These are phyloP conservation scores for Cardamine occulta DNA, from an alignment of 345 rosid genomes.

Conservation along the genomic window DNA sequence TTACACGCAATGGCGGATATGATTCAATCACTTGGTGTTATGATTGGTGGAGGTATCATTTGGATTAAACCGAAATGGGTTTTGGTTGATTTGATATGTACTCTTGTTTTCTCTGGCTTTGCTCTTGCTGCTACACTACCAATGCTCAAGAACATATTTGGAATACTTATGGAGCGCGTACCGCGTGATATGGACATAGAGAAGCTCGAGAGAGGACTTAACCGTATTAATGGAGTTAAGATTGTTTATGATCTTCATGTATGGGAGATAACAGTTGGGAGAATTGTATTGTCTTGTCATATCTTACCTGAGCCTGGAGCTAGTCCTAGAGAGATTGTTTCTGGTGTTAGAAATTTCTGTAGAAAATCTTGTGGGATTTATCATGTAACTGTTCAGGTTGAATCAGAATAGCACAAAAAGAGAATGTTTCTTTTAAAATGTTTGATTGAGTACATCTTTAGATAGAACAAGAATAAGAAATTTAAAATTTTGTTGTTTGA, in stretches of 20 bases:
- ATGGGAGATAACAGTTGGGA: slow-evolving; percentile 79
- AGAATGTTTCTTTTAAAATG: not conserved
- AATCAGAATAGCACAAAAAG: slow-evolving; percentile 43
- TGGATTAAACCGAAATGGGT: slow-evolving; percentile 71
- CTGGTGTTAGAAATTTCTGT: slow-evolving; percentile 59
- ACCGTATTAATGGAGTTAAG: slow-evolving; percentile 56
- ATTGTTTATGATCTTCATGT: slow-evolving; percentile 73
- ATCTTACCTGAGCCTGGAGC: slow-evolving; percentile 57
- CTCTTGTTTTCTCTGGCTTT: slow-evolving; percentile 64
- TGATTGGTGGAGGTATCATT: slow-evolving; percentile 74
- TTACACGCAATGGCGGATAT: slow-evolving; percentile 74
- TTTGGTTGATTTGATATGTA: slow-evolving; percentile 69
- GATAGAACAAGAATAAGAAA: not conserved
- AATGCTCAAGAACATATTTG: slow-evolving; percentile 60
- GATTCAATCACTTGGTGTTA: slow-evolving; percentile 78
- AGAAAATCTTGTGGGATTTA: slow-evolving; percentile 55
- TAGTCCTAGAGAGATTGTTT: slow-evolving; percentile 52
- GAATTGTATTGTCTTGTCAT: slow-evolving; percentile 72
- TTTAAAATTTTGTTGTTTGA: not conserved
- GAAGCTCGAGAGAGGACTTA: slow-evolving; percentile 55
- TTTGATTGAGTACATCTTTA: not conserved
- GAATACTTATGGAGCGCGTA: slow-evolving; percentile 69
- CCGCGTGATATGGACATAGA: slow-evolving; percentile 58
- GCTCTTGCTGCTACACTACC: slow-evolving; percentile 62
- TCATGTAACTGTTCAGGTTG: slow-evolving; percentile 80